Conservation (phyloP, 306 rosid species). For the Vicia faba region DNA sequence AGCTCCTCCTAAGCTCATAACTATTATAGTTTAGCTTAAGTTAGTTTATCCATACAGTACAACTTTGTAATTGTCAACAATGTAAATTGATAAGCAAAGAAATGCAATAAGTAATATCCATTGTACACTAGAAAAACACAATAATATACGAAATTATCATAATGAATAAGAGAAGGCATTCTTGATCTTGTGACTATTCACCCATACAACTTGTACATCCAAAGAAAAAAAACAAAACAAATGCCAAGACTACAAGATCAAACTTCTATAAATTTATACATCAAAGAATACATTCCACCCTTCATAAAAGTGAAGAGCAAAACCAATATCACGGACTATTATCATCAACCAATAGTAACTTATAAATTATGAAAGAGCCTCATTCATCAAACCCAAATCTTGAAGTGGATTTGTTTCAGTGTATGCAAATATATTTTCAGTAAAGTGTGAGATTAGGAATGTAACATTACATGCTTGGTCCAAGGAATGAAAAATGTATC, state of each 20-base stretch:
- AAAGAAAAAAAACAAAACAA: neutral
- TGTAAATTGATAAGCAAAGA: slow-evolving; percentile 30
- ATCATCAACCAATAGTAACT: slow-evolving; percentile 26
- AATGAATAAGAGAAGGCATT: slow-evolving; percentile 30
- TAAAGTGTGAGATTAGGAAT: neutral
- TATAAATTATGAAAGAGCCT: neutral
- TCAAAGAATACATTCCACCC: slow-evolving; percentile 20
- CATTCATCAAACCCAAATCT: slow-evolving; percentile 23
- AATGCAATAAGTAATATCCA: slow-evolving; percentile 18
- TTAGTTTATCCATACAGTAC: slow-evolving; percentile 21
- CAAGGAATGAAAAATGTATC: neutral
- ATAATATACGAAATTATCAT: slow-evolving; percentile 9
- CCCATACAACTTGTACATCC: slow-evolving; percentile 22
- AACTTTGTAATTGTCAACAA: slow-evolving; percentile 25
- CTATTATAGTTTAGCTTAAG: slow-evolving; percentile 48
- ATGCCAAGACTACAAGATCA: slow-evolving; percentile 18
- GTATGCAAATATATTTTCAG: neutral
- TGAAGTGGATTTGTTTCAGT: neutral
- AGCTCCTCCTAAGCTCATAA: slow-evolving; percentile 82
- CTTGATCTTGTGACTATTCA: slow-evolving; percentile 14
- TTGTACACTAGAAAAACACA: slow-evolving; percentile 24
- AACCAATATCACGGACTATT: slow-evolving; percentile 5
- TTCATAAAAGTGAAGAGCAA: slow-evolving; percentile 30
- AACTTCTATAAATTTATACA: slow-evolving; percentile 13
- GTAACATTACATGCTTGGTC: neutral